A percentile compares a stretch with the other conserved stretches of the same genome.
Conservation (phyloP, 2,329 filamentous ascomycete species). For the Ophiobolus disseminans region DNA sequence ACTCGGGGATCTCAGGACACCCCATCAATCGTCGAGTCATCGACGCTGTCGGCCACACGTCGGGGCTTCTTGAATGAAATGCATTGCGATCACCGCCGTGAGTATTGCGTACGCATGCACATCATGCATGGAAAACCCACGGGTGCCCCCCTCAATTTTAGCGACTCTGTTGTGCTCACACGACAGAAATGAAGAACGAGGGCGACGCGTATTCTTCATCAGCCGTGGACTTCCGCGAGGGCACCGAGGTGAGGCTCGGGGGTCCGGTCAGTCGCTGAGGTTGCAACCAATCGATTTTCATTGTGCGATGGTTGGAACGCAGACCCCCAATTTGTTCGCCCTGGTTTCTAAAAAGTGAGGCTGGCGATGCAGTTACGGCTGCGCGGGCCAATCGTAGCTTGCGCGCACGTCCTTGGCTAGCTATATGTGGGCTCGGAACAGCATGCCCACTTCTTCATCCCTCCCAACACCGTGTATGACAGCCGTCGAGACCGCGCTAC, state of each 20-base stretch:
- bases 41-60: conserved; percentile 1
- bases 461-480: conserved; percentile 28
- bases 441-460: conserved; percentile 25
- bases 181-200: background rate
- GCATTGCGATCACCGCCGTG: conserved; percentile 1
- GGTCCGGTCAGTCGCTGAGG: conserved; percentile 18
- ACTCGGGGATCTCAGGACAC: conserved; percentile 1
- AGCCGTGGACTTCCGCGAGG: conserved; percentile 8
- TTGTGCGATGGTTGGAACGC: conserved; percentile 16
- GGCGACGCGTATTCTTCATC: conserved; percentile 3
- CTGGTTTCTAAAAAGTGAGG: conserved; percentile 42
- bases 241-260: conserved; percentile 9
- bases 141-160: too few species aligned
- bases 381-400: conserved; percentile 32
- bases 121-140: background rate
- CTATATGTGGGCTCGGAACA: conserved; percentile 22
- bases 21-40: conserved; percentile 4
- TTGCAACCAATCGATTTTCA: conserved; percentile 13
- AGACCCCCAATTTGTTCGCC: conserved; percentile 31
- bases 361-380: conserved; percentile 34
- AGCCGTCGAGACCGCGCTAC: conserved; percentile 27
- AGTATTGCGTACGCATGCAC: background rate
- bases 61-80: conserved; percentile 4
- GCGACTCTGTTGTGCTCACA: background rate
- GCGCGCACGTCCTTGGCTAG: conserved; percentile 11